phyloP scores from a whole-genome alignment of 192 early-diverging fungal species.

The Pilaira anomala region DNA sequence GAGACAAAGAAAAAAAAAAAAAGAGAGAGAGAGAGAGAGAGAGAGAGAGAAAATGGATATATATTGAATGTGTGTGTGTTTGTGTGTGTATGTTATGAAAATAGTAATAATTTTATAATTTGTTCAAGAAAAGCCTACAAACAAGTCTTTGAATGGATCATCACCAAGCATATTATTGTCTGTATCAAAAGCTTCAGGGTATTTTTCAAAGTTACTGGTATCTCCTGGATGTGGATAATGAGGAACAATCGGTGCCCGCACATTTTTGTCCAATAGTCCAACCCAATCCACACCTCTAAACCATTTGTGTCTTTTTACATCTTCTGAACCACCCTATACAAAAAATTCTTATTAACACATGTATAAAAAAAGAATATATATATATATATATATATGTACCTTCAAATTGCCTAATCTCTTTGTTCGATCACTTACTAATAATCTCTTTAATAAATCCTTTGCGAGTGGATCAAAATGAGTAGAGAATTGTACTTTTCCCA shows the following conservation, averaged over 20 bases:
- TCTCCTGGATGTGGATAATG: slow-evolving; percentile 86
- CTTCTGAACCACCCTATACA: slow-evolving; percentile 76
- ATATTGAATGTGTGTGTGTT: neutral
- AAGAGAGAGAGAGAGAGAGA: neutral
- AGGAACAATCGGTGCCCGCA: slow-evolving; percentile 90
- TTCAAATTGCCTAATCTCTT: slow-evolving; percentile 93
- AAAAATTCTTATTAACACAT: neutral
- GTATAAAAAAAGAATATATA: neutral
- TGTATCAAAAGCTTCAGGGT: slow-evolving; percentile 78
- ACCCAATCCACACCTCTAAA: slow-evolving; percentile 93
- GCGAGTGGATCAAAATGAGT: slow-evolving; percentile 80
- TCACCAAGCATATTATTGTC: slow-evolving; percentile 38
- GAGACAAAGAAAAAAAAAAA: neutral
- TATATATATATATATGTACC: slow-evolving; percentile 22
- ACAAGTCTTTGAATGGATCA: slow-evolving; percentile 81
- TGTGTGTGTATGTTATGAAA: neutral
- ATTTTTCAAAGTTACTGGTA: slow-evolving; percentile 97
- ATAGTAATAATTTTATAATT: neutral
- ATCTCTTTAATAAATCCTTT: slow-evolving; percentile 86
- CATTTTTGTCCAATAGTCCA: slow-evolving; percentile 68
- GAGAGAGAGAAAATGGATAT: neutral
- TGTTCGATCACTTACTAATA: slow-evolving; percentile 87
- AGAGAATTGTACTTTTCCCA: slow-evolving; percentile 86
- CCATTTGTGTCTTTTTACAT: slow-evolving; percentile 94
- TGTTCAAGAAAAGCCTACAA: slow-evolving; percentile 65